Evolutionary conservation across 352 stramenopile genomes (phyloP), one percentile per base, ranked within the genome.

Genomic region (Plasmopara viticola): DNA sequence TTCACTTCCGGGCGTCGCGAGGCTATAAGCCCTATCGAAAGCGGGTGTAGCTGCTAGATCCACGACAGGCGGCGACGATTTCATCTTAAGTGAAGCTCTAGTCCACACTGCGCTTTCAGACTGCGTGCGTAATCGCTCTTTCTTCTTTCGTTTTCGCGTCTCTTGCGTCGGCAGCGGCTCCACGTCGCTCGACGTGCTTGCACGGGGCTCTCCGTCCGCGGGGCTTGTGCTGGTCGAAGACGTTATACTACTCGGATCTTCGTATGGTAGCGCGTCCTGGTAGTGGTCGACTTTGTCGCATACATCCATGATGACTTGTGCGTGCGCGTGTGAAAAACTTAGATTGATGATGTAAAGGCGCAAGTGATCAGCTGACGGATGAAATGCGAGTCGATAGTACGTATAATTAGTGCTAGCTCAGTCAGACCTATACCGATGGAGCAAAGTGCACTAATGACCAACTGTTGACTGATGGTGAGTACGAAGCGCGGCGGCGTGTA

Each of bases 101-200:
- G 78, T 80, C 80, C 80, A 91, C 29, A 68, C 74, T 0, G 80
- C 76, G 41, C 80, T 82, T 51, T 91, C 80, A 0, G 78, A 89
- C 58, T 89, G 80, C 17, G 80, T 91, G n/a, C 80, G 80, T 39
- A 79, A 42, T 17, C 78, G 72, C 58, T 80, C 74, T 53, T 89
- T 87, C 44, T 72, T 70, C 50, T 64, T 66, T 12, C 58, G 18
- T 53, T 48, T 68, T 38, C 20, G 50, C 45, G 40, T 51, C 42
- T 48, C 52, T 54, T 53, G 58, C 18, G 41, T 58, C 31, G 57
- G 51, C 7, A 64, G 50, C 0, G 48, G 17, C 17, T 72, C 69
- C 25, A 63, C 53, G 43, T 64, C 66, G 31, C 60, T 62, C 9
- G 54, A 64, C 15, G 51, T 63, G 43, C 58, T 64, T 15, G 20